Conservation (phyloP, 2,329 filamentous ascomycete species). For the Aureobasidium sp. region DNA sequence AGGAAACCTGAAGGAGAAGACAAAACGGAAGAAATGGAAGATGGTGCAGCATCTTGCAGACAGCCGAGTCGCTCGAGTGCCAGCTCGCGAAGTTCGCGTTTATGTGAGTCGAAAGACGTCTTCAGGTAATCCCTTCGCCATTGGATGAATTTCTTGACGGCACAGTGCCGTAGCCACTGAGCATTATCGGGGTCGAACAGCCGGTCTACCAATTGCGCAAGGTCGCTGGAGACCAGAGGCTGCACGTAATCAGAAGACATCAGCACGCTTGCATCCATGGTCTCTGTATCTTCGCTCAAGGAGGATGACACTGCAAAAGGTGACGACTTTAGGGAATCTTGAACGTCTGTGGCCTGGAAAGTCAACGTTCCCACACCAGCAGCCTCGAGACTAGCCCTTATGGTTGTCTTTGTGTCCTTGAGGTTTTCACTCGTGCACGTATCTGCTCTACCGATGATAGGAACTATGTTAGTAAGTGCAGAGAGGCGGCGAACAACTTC, state of each 20-base stretch:
- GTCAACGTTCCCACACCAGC: slow-evolving; percentile 59
- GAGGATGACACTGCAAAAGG: slow-evolving; percentile 75
- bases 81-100: slow-evolving; percentile 21
- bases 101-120: slow-evolving; percentile 23
- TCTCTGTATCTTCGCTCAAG: slow-evolving; percentile 63
- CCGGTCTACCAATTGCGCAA: slow-evolving; percentile 59
- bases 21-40: slow-evolving; percentile 17
- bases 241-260: slow-evolving; percentile 90
- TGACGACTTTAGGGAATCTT: slow-evolving; percentile 23
- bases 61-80: slow-evolving; percentile 23
- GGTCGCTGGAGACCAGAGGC: slow-evolving; percentile 70
- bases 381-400: slow-evolving; percentile 50
- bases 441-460: slow-evolving; percentile 73
- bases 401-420: slow-evolving; percentile 53
- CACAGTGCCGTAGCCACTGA: slow-evolving; percentile 72
- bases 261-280: slow-evolving; percentile 85
- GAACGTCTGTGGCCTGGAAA: slow-evolving; percentile 41
- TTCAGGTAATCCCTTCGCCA: slow-evolving; percentile 49
- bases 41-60: slow-evolving; percentile 11
- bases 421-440: slow-evolving; percentile 37
- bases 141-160: slow-evolving; percentile 71
- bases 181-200: slow-evolving; percentile 74
- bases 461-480: slow-evolving; percentile 74
- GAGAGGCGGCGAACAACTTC: slow-evolving; percentile 63
- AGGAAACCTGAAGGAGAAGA: slow-evolving; percentile 22